phyloP scores from a whole-genome alignment of 2,329 filamentous ascomycete genomes.

The Fusarium devonianum region DNA sequence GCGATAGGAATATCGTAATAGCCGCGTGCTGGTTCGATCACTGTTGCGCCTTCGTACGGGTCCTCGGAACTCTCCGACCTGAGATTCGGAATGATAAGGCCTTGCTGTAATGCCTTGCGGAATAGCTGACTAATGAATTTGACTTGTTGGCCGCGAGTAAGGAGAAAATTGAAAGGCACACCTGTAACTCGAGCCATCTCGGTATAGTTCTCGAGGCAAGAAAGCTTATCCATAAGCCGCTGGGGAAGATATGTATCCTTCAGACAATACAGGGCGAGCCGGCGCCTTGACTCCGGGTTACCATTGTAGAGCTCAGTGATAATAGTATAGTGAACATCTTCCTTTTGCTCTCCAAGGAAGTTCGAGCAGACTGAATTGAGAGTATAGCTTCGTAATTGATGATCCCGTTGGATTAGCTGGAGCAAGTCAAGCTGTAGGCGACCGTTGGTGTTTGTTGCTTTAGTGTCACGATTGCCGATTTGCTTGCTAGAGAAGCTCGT shows the following conservation, averaged over 20 bases:
- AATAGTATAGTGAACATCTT: conserved; percentile 99
- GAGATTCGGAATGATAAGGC: conserved; percentile 91
- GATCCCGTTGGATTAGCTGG: conserved; percentile 93
- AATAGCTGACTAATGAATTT: conserved; percentile 98
- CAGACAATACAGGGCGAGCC: conserved; percentile 92
- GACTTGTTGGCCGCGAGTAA: conserved; percentile 93
- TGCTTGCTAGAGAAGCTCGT: conserved; percentile 97
- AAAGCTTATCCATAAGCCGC: conserved; percentile 94
- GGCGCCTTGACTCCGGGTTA: conserved; percentile 87
- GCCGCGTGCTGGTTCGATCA: conserved; percentile 92
- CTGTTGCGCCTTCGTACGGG: conserved; percentile 96
- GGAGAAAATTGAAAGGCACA: conserved; percentile 93
- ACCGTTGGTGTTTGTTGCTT: conserved; percentile 92
- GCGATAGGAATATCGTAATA: conserved; percentile 97
- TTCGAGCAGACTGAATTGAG: conserved; percentile 95
- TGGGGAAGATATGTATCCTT: conserved; percentile 98
- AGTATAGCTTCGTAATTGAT: conserved; percentile 95
- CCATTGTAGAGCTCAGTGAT: conserved; percentile 98
- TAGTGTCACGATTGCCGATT: conserved; percentile 95
- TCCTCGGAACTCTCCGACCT: conserved; percentile 76
- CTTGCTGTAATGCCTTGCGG: conserved; percentile 90
- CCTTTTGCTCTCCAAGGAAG: conserved; percentile 96
- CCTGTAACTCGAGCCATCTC: conserved; percentile 99
- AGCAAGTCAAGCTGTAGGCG: conserved; percentile 90
- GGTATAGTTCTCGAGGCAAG: conserved; percentile 98